Base-by-base conservation (phyloP, 768 basidiomycete species). In the Candolleomyces efflorescens region DNA sequence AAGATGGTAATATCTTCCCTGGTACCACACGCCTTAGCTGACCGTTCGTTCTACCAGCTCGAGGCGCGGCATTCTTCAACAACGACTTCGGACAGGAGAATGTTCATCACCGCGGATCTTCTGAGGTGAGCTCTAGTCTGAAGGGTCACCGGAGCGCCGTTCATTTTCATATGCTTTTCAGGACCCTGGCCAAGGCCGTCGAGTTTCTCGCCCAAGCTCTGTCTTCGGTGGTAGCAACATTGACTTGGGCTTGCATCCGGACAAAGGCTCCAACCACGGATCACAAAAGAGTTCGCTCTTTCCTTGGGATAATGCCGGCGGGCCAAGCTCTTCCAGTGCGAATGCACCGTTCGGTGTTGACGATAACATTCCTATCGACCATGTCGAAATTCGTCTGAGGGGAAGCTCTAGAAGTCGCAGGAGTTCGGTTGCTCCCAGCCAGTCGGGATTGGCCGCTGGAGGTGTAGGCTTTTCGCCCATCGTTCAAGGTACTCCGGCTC, bases 171-270 rank as follows among this genome's bases (percentile, higher is more conserved):
- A 11, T 32, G 32, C 11, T 32, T 32, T 27, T 23, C 63, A 91
- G 91, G 90, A 92, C 73, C 90, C 90, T 48, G 91, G 89, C 27
- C 88, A 90, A 85, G 89, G 79, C n/a, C 89, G 91, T 62, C 82
- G 77, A n/a, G 74, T 73, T 36, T 89, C 90, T 46, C 79, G 81
- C 18, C 79, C 82, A 12, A 76, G 77, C 13, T 84, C 82, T 43
- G 64, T 76, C 9, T 59, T 81, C 23, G 82, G 78, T 38, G 80
- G 63, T 23, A 65, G 76, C 50, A 71, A 83, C 57, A 70, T 87
- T 44, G 80, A 75, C 12, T 63, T 82, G 51, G 79, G 80, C 46
- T 59, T 78, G 37, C 62, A 69, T 10, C 67, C 73, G 26, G 73
- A 54, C 17, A 32, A 75, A 41, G 68, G 69, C 32, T 68, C 71